Base-by-base conservation (phyloP, 305 asterid genomes). In the Vinca major region DNA sequence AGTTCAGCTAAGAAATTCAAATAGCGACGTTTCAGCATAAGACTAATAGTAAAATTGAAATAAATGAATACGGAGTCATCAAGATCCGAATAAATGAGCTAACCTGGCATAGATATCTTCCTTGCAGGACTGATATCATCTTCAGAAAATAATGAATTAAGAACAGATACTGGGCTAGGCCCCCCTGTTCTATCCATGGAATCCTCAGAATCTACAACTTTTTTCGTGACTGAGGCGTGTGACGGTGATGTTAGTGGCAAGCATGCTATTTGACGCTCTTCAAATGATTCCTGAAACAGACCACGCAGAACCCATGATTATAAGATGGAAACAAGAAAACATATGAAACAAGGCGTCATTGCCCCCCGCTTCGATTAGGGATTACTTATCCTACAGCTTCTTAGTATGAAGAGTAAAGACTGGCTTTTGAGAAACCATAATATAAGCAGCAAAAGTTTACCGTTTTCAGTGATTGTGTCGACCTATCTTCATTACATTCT, bases 81-180 rank as follows among this genome's bases (percentile, higher is more conserved):
- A 47, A 49, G 53, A 66, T 63, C 69, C 44, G 52, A 73, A 61
- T 39, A 58, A 7, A 76, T 9, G 58, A 73, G 56, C 80, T 63
- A 80, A 94, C 99, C 96, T 86, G 89, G 80, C 62, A 61, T 82
- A 56, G 73, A 77, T 60, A 67, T 72, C 75, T 81, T 78, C 80
- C 91, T 86, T 44, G 91, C 77, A 73, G 99, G 99, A 77, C 96
- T 91, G 76, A 85, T 63, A 71, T 84, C 96, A 19, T 85, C 90
- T 74, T 94, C 98, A 43, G 84, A 55, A 78, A 84, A 91, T 66
- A 88, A 61, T 51, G 90, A 93, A 78, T 94, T 98, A 10, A 94
- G 97, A 71, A 94, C 90, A 54, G 99, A 94, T 67, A 86, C 57
- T 17, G 99, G 99, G 78, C 99, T 94, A 19, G 97, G 96, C 26